phyloP scores from a whole-genome alignment of 805 yeast species.

The Kluyveromyces aestuarii region DNA sequence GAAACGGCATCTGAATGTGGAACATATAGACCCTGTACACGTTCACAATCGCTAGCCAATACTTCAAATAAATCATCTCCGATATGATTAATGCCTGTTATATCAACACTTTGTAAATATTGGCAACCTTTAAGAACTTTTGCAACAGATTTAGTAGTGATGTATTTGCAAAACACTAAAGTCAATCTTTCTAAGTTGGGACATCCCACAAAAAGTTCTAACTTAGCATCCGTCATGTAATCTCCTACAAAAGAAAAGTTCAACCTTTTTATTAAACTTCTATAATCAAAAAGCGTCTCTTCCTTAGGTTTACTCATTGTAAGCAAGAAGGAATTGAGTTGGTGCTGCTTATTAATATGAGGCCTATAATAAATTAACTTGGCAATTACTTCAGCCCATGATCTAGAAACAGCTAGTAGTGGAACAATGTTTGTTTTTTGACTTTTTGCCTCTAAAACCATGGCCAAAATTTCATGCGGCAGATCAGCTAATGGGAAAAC shows the following conservation, averaged over 20 bases:
- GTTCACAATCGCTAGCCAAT: constrained; percentile 59
- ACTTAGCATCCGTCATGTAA: constrained; percentile 53
- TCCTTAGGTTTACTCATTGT: constrained; percentile 21
- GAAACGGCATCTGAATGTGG: constrained; percentile 73
- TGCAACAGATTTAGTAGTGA: constrained; percentile 54
- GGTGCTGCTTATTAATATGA: constrained; percentile 49
- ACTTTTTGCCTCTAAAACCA: constrained; percentile 56
- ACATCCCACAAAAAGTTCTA: constrained; percentile 57
- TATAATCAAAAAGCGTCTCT: constrained; percentile 55
- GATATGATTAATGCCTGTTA: constrained; percentile 65
- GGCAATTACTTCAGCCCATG: constrained; percentile 70
- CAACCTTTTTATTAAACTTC: constrained; percentile 63
- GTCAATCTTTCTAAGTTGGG: constrained; percentile 77
- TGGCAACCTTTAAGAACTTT: constrained; percentile 55
- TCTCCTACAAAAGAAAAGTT: constrained; percentile 70
- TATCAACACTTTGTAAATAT: constrained; percentile 74
- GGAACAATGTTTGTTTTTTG: constrained; percentile 52
- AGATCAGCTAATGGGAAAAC: constrained; percentile 27
- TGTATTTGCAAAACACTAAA: constrained; percentile 63
- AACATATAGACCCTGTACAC: constrained; percentile 84
- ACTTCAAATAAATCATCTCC: constrained; percentile 63
- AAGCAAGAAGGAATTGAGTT: constrained; percentile 32
- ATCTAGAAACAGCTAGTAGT: constrained; percentile 63
- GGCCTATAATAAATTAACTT: constrained; percentile 89
- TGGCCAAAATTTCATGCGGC: constrained; percentile 50